Conservation (phyloP, 1,139 yeast genomes). For the Eremothecium sinecaudum region DNA sequence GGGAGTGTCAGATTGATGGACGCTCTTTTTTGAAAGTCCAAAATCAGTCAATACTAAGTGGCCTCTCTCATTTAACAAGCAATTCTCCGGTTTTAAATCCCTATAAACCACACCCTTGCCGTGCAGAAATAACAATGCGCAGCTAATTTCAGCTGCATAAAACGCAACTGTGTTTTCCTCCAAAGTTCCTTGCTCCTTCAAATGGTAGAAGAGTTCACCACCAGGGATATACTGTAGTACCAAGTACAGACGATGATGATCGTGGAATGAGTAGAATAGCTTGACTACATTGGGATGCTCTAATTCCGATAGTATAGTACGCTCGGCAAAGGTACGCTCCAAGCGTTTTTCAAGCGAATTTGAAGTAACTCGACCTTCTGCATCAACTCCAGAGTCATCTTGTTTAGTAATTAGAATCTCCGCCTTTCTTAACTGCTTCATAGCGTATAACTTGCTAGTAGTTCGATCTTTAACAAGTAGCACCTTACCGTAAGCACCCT, state of each 20-base stretch:
- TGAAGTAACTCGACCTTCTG: conserved; percentile 17
- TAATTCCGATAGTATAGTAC: conserved; percentile 57
- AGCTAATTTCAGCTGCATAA: conserved; percentile 78
- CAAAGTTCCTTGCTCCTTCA: conserved; percentile 43
- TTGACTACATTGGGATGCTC: conserved; percentile 85
- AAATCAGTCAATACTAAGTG: conserved; percentile 84
- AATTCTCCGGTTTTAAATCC: conserved; percentile 90
- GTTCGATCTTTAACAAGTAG: conserved; percentile 58
- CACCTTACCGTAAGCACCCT: conserved; percentile 89
- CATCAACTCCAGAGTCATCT: conserved; percentile 19
- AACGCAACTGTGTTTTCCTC: conserved; percentile 67
- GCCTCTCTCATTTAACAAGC: conserved; percentile 70
- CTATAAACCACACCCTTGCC: conserved; percentile 78
- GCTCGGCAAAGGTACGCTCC: conserved; percentile 63
- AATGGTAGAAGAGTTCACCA: conserved; percentile 83
- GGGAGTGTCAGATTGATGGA: conserved; percentile 14
- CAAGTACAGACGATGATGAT: conserved; percentile 65
- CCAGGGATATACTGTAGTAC: conserved; percentile 85
- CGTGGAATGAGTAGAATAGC: conserved; percentile 84
- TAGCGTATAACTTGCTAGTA: conserved; percentile 71
- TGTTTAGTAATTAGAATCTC: conserved; percentile 42
- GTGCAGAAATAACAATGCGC: conserved; percentile 77
- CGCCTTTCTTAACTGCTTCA: conserved; percentile 80
- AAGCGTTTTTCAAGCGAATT: conserved; percentile 26
- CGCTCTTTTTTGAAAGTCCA: conserved; percentile 68